Evolutionary conservation across 1,139 yeast species (phyloP).

Genomic region (Yamadazyma sp.): DNA sequence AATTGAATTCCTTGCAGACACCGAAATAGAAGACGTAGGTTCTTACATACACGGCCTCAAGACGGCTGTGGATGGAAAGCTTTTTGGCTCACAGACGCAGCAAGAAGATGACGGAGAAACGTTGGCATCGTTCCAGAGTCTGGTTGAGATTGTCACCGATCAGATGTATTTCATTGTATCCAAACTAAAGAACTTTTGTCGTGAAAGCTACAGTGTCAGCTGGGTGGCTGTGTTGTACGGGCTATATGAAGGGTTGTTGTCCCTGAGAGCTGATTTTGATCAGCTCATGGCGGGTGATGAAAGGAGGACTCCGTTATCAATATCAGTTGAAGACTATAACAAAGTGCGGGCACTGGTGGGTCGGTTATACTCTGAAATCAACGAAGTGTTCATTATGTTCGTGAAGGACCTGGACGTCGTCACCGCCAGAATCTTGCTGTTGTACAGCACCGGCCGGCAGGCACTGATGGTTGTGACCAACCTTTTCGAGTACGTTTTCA

Average conservation of each 20-base stretch:
- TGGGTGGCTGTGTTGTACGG: slow-evolving; percentile 2
- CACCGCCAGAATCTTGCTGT: neutral
- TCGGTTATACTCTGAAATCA: slow-evolving; percentile 6
- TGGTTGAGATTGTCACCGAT: neutral
- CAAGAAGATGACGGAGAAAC: neutral
- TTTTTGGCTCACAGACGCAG: neutral
- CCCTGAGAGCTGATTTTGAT: neutral
- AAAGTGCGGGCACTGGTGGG: slow-evolving; percentile 3
- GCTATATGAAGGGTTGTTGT: neutral
- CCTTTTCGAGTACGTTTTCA: slow-evolving; percentile 1
- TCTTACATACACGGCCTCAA: neutral
- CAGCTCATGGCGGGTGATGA: neutral
- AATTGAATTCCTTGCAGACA: neutral
- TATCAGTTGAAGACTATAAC: neutral
- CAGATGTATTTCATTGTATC: neutral
- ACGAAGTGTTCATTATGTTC: slow-evolving; percentile 4
- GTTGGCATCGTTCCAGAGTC: neutral
- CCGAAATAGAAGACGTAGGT: neutral
- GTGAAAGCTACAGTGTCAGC: slow-evolving; percentile 1
- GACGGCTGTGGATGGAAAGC: neutral
- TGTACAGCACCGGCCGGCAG: neutral
- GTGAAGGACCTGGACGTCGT: neutral
- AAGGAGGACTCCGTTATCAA: neutral
- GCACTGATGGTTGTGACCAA: neutral
- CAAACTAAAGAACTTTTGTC: neutral